Evolutionary conservation across 2,329 filamentous ascomycete genomes (phyloP), one percentile per base, ranked within the genome.

Genomic region (Phoma herbarum): DNA sequence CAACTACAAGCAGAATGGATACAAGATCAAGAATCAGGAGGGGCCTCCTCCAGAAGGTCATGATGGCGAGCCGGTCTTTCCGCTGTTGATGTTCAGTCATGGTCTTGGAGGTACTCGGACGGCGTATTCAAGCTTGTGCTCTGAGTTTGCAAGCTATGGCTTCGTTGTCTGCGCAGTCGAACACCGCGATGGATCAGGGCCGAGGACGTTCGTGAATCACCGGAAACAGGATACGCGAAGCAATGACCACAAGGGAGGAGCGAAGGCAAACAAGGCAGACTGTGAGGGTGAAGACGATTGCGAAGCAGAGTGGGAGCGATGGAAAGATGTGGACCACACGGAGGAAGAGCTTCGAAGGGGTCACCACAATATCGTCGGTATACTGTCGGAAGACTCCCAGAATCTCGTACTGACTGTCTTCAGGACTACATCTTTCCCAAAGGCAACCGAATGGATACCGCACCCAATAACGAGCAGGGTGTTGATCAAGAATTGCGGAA

Each of bases 21-120:
- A 74, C 35, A 74, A 77, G 37, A 77, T 78, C 8, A 81, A 81
- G 62, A 78, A 79, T 25, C 66, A 76, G 35, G 69, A 71, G 18
- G 81, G 82, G 1, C 59, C 66, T 5, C 78, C 78, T 25, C 79
- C 77, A 1, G 60, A 69, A 43, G 75, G 71, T 6, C 63, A 66
- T 28, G 48, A 62, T 14, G 52, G 67, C 2, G 69, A 75, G 58
- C 84, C 85, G 0, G 79, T 62, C 4, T 90, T 89, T 59, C 87
- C 88, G 1, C 76, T 89, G 22, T 79, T 90, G 31, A 79, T 90
- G 22, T 90, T 90, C 72, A 88, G 85, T 65, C 88, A 90, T 72
- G 88, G 88, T 0, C 75, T 90, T 6, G 86, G 87, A 5, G 87
- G 86, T 0, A 88, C 85, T 2, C 77, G 86, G 45, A 88, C 86